These are phyloP conservation scores for Kwoniella shandongensis DNA, from an alignment of 768 basidiomycete species.

Conservation along the genomic window DNA sequence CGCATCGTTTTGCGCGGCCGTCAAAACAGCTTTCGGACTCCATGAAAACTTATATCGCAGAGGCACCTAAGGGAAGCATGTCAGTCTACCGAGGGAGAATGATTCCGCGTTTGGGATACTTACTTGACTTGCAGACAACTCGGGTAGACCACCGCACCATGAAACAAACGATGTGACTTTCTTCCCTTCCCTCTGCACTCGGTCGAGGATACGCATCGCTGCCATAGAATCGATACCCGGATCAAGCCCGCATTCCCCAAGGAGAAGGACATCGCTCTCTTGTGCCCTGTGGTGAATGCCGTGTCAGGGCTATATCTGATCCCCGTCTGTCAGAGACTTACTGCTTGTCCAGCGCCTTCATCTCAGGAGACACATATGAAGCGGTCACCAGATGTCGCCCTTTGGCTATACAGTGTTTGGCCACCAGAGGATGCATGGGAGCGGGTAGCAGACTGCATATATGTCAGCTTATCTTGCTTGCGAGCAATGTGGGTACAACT, in stretches of 20 bases:
- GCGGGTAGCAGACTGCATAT: conserved; percentile 72
- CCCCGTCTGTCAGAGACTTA: conserved; percentile 52
- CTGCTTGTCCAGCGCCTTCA: conserved; percentile 67
- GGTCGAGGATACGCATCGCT: conserved; percentile 68
- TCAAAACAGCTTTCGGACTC: conserved; percentile 83
- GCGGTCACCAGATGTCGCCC: conserved; percentile 82
- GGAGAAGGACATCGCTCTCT: conserved; percentile 65
- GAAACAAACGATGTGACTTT: conserved; percentile 72
- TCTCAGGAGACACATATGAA: conserved; percentile 79
- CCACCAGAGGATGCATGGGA: conserved; percentile 68
- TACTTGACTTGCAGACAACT: conserved; percentile 61
- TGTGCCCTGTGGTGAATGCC: conserved; percentile 60
- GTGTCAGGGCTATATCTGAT: no score
- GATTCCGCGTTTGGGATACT: conserved; percentile 1
- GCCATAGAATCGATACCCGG: conserved; percentile 56
- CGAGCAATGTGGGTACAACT: neutral
- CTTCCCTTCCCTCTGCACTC: conserved; percentile 60
- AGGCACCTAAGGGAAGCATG: conserved; percentile 59
- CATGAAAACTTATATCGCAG: conserved; percentile 92
- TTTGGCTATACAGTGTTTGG: conserved; percentile 69
- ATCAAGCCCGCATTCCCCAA: conserved; percentile 72
- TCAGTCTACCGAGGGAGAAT: no score
- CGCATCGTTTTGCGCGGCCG: conserved; percentile 73
- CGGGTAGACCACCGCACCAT: conserved; percentile 90
- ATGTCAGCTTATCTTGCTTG: neutral